A percentile compares a stretch with the other conserved stretches of the same genome.
Evolutionary conservation across 495 filamentous ascomycete species (phyloP).

Genomic region (Penicillium diatomitis): DNA sequence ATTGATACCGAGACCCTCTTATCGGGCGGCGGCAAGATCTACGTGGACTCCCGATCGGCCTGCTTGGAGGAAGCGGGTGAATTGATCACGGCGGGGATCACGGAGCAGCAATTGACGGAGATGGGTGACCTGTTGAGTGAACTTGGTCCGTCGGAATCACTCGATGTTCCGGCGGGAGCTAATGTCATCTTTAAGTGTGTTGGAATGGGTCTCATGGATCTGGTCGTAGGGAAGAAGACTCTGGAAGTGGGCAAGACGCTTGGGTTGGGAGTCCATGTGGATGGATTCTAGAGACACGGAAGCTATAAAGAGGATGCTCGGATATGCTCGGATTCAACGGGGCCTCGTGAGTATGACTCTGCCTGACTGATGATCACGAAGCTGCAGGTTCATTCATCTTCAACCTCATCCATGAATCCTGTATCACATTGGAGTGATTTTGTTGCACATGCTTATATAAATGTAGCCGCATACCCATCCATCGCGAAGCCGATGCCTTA

Average conservation of each 20-base stretch:
- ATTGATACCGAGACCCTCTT: conserved; percentile 68
- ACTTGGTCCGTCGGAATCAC: conserved; percentile 11
- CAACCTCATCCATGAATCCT: too few species aligned
- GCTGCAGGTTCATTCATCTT: too few species aligned
- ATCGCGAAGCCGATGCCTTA: too few species aligned
- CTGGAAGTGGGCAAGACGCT: conserved; percentile 61
- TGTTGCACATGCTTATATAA: too few species aligned
- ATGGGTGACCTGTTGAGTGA: conserved; percentile 70
- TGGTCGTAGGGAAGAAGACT: conserved; percentile 55
- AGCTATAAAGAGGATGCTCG: background rate
- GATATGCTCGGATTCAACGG: too few species aligned
- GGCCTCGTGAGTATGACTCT: too few species aligned
- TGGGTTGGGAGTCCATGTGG: conserved; percentile 59
- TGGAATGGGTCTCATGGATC: conserved; percentile 41
- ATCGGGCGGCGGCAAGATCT: conserved; percentile 59
- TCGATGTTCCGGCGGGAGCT: conserved; percentile 32
- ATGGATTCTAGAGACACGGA: conserved; percentile 47
- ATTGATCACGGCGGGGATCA: conserved; percentile 64
- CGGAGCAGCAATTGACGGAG: conserved; percentile 65
- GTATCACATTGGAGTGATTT: too few species aligned
- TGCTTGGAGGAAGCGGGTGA: conserved; percentile 85
- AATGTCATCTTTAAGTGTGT: conserved; percentile 57
- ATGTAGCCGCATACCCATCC: too few species aligned
- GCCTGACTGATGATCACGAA: too few species aligned
- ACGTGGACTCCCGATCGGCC: conserved; percentile 75